These are phyloP conservation scores for Tetraselmis chui DNA, from an alignment of 139 green algal genomes.

Conservation along the genomic window DNA sequence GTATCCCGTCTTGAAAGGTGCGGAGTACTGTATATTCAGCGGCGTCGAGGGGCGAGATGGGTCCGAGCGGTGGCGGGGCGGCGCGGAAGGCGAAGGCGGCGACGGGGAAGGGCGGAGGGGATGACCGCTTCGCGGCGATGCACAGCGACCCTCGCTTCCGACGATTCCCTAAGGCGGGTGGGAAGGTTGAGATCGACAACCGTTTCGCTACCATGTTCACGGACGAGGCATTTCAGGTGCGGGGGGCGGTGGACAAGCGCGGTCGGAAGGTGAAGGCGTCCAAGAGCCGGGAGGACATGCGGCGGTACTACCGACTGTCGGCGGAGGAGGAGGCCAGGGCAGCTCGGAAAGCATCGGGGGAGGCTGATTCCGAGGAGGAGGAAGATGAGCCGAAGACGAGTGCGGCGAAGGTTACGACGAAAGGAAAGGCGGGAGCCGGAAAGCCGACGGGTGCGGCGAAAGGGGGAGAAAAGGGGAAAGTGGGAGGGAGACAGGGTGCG, in stretches of 20 bases:
- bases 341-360: neutral
- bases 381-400: slow-evolving; percentile 10
- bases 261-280: slow-evolving; percentile 54
- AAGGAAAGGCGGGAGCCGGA: slow-evolving; percentile 9
- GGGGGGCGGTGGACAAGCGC: slow-evolving; percentile 66
- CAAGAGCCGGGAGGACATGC: slow-evolving; percentile 49
- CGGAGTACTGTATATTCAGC: too few relatives aligned
- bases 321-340: slow-evolving; percentile 28
- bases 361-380: slow-evolving; percentile 8
- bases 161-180: slow-evolving; percentile 58
- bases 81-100: neutral
- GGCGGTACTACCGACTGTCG: slow-evolving; percentile 66
- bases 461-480: slow-evolving; percentile 15
- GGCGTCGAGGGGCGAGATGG: too few relatives aligned
- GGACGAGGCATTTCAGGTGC: slow-evolving; percentile 58
- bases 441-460: too few relatives aligned
- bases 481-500: neutral
- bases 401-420: neutral
- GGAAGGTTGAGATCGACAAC: slow-evolving; percentile 75
- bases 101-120: slow-evolving; percentile 5
- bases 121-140: slow-evolving; percentile 69
- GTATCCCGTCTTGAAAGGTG: too few relatives aligned
- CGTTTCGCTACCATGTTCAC: slow-evolving; percentile 86
- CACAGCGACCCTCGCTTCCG: slow-evolving; percentile 82
- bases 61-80: too few relatives aligned